Base-by-base conservation (phyloP, 2,329 filamentous ascomycete genomes). In the Gaeumannomyces tritici region DNA sequence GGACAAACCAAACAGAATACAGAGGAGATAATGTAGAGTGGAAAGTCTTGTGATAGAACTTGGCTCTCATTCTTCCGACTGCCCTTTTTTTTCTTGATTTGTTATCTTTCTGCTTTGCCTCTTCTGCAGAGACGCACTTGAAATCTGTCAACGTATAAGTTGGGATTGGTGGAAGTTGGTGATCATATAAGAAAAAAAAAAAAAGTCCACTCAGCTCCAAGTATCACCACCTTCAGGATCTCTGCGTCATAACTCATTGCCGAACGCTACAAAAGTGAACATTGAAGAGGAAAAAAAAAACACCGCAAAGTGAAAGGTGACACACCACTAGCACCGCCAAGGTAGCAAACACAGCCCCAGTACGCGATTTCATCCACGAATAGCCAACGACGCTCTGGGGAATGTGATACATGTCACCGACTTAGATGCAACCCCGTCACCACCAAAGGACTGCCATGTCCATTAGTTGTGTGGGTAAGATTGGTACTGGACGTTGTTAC, bases 401-500 rank as follows among this genome's bases (percentile, higher is more conserved):
- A 13, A n/a, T 51, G 21, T n/a, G 42, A 51, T 47, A 9, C 35
- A 60, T 27, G 58, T 35, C 28, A 42, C 12, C 35, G 4, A 6
- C 51, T 18, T 2, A 9, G n/a, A 26, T 29, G 15, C 35, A 42
- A 56, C 24, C 26, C 33, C 15, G 5, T 13, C 8, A 28, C 21
- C 35, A 59, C 12, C 27, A 33, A 28, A 60, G 33, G 26, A 60
- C 26, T 27, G 24, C 12, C n/a, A 24, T n/a, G 13, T 21, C 12
- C 31, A 13, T 58, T 57, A 63, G 18, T 65, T 65, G 59, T 75
- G 70, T 35, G 68, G 68, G 55, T 74, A 73, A 56, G 66, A 65
- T 56, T 67, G 67, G 65, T 72, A 73, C 59, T 74, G 71, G 61
- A 67, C 70, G 61, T 67, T 70, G 61, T 67, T 70, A n/a, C 67